These are phyloP conservation scores for Paecilomyces sp. DNA, from an alignment of 2,329 filamentous ascomycete species.

Conservation along the genomic window DNA sequence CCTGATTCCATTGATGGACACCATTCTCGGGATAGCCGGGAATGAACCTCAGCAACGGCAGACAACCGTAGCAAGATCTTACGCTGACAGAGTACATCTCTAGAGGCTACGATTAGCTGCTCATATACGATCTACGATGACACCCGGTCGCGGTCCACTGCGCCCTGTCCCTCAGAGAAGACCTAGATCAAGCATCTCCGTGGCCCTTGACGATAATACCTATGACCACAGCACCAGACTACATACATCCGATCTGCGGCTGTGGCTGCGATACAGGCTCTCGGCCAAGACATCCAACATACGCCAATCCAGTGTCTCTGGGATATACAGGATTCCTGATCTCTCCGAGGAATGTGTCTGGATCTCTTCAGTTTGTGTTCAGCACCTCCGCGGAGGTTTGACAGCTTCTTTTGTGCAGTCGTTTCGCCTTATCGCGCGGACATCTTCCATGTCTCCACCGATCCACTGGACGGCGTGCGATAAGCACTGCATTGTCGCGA, in stretches of 20 bases:
- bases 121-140: neutral
- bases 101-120: neutral
- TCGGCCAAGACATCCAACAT: neutral
- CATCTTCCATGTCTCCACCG: neutral
- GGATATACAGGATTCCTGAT: neutral
- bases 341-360: neutral
- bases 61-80: neutral
- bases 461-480: neutral
- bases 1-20: constrained; percentile 20
- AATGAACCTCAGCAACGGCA: neutral
- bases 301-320: neutral
- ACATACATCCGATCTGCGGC: neutral
- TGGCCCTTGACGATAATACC: neutral
- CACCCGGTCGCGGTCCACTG: neutral
- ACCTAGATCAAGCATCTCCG: neutral
- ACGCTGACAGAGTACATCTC: neutral
- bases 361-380: neutral
- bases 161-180: neutral
- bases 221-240: neutral
- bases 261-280: neutral
- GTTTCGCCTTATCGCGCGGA: neutral
- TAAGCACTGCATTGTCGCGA: neutral
- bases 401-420: neutral
- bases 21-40: constrained; percentile 13
- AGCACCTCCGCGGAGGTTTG: neutral